Evolutionary conservation across 2,329 filamentous ascomycete species (phyloP), one percentile per base, ranked within the genome.

Genomic region (Fusarium algeriense): DNA sequence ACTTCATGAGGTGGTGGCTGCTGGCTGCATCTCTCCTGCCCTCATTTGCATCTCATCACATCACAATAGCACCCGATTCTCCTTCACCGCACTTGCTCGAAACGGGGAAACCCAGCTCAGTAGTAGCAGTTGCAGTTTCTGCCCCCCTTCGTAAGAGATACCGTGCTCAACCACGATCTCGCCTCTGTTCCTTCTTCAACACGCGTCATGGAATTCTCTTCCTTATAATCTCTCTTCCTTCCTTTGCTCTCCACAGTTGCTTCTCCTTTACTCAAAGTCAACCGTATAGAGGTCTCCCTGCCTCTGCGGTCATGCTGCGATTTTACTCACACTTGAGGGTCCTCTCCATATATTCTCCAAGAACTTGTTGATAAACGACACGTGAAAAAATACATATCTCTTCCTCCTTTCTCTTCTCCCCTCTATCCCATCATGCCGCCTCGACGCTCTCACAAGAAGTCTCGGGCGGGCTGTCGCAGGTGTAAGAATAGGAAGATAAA

Each of bases 401-500:
- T 45, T 43, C 35, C 28, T 54, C 38, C 57, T 40, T 52, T 46
- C 28, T 41, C 34, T 48, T 50, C 53, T 35, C 30, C 45, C 37
- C 69, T 41, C 20, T 50, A 37, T 32, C 43, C 43, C 56, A 79
- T 68, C 49, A 91, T 91, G 89, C 88, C 90, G 67, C 89, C 90
- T 34, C 84, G 90, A 76, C 85, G 89, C 78, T 90, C 90, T 44
- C 90, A 92, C 80, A 92, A 91, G 78, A 92, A 92, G 82, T 91
- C 89, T 61, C 86, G 90, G 72, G 87, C 89, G 55, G 90, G 90
- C 48, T 92, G 90, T 75, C 85, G 86, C 68, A 83, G 88, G 64
- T 92, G 90, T 80, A 92, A 92, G 81, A 83, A 84, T 60, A 84
- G 90, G 67, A 92, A 92, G 80, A 91, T 92, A 77, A 92, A 92